Conservation (phyloP, 768 basidiomycete species). For the Butyriboletus loyo region DNA sequence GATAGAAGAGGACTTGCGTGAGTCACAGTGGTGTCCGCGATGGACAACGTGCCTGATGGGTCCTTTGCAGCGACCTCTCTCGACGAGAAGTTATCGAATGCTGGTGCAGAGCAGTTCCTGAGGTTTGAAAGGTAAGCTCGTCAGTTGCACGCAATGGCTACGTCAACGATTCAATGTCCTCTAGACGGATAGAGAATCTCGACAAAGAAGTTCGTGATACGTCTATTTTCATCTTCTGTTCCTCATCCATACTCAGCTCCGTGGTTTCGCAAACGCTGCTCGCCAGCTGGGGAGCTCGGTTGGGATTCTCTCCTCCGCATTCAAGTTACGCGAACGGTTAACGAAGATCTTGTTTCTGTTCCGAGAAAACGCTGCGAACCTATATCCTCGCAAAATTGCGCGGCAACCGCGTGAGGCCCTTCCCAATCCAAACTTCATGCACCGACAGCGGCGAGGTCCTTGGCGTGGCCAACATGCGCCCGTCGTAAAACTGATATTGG, state of each 20-base stretch:
- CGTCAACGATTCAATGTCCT: slow-evolving; percentile 4
- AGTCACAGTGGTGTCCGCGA: slow-evolving; percentile 2
- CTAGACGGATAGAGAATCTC: slow-evolving; percentile 45
- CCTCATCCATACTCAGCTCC: slow-evolving; percentile 34
- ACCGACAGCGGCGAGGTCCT: slow-evolving; percentile 27
- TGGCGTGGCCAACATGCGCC: slow-evolving; percentile 37
- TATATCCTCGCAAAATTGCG: slow-evolving; percentile 49
- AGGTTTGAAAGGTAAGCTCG: slow-evolving; percentile 44
- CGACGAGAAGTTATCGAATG: slow-evolving; percentile 49
- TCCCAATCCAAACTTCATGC: slow-evolving; percentile 37
- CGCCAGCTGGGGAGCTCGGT: slow-evolving; percentile 56
- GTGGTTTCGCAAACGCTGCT: slow-evolving; percentile 53
- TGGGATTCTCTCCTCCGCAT: slow-evolving; percentile 53
- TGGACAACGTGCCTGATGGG: slow-evolving; percentile 5
- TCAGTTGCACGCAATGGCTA: neutral
- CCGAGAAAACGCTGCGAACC: slow-evolving; percentile 53
- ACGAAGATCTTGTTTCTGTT: slow-evolving; percentile 50
- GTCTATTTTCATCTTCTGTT: neutral
- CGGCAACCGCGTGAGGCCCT: slow-evolving; percentile 38
- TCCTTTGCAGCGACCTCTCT: slow-evolving; percentile 36
- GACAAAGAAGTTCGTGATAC: slow-evolving; percentile 42
- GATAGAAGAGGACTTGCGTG: slow-evolving; percentile 45
- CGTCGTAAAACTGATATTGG: slow-evolving; percentile 34
- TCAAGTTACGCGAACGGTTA: slow-evolving; percentile 48
- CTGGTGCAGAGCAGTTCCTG: slow-evolving; percentile 48